These are phyloP conservation scores for Nitzschia sp. DNA, from an alignment of 108 stramenopile genomes.

Conservation along the genomic window DNA sequence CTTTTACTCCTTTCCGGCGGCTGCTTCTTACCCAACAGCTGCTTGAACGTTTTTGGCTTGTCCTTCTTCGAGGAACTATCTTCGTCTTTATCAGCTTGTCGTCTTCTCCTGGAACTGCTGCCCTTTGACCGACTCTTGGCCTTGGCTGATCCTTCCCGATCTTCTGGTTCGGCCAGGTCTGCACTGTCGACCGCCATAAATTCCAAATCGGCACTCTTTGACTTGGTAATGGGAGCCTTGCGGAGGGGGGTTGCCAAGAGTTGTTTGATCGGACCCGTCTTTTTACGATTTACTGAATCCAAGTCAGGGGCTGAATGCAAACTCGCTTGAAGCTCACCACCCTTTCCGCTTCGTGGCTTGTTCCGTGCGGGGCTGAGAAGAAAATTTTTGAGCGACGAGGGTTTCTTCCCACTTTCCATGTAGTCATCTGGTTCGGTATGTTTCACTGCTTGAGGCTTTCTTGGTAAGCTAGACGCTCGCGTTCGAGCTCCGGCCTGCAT, in stretches of 20 bases:
- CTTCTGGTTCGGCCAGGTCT: neutral
- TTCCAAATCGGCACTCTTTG: constrained; percentile 3
- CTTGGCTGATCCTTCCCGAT: neutral
- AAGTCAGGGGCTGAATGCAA: too few species aligned
- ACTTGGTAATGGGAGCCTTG: neutral
- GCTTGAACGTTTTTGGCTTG: constrained; percentile 15
- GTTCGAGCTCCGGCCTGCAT: neutral
- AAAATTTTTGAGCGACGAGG: constrained; percentile 3
- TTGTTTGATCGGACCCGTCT: neutral
- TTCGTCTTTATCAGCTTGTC: neutral
- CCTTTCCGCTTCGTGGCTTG: neutral
- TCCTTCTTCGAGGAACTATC: neutral
- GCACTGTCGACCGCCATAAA: neutral
- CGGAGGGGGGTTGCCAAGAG: constrained; percentile 6
- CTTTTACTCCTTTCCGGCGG: neutral
- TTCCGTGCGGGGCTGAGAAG: neutral
- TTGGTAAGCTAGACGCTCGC: constrained; percentile 8
- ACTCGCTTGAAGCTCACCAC: neutral
- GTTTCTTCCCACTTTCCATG: neutral
- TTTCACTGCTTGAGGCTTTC: neutral
- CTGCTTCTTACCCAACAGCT: constrained; percentile 8
- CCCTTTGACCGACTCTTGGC: neutral
- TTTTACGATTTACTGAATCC: too few species aligned
- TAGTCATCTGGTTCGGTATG: neutral
- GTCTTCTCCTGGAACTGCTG: neutral